Evolutionary conservation across 164 flowering plant species (phyloP).

Genomic region (Hamamelis virginiana): DNA sequence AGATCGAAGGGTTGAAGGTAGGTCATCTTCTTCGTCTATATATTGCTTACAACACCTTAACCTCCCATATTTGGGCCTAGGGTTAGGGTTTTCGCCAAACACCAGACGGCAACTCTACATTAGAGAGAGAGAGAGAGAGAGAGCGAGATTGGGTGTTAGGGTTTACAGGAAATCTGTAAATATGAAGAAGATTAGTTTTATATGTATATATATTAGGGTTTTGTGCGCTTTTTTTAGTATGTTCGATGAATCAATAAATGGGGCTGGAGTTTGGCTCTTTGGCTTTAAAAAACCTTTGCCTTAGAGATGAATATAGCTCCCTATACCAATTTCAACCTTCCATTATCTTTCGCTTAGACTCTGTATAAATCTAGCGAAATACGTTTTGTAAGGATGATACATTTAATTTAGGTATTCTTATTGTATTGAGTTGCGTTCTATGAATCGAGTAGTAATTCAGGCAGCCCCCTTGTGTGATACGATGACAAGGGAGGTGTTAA

Average conservation of each 20-base stretch:
- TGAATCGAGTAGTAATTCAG: constrained; percentile 35
- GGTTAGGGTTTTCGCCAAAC: not conserved
- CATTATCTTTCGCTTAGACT: constrained; percentile 12
- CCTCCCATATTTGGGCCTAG: not conserved
- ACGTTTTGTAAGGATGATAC: constrained; percentile 12
- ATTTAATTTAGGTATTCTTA: constrained; percentile 2
- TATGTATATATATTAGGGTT: too few relatives aligned
- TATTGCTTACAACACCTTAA: too few relatives aligned
- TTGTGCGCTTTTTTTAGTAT: not conserved
- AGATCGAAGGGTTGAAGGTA: too few relatives aligned
- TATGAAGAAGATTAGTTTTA: too few relatives aligned
- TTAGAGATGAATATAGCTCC: constrained; percentile 39
- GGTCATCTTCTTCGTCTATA: not conserved
- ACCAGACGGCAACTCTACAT: not conserved
- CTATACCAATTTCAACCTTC: constrained; percentile 18
- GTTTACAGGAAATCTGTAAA: too few relatives aligned
- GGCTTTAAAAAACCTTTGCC: constrained; percentile 20
- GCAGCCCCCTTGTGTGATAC: constrained; percentile 23
- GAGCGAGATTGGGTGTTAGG: too few relatives aligned
- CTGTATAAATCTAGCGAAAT: constrained; percentile 9
- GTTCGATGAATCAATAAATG: not conserved
- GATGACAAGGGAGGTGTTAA: constrained; percentile 28
- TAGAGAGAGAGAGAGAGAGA: too few relatives aligned
- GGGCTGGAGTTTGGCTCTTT: constrained; percentile 44
- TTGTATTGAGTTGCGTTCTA: not conserved